phyloP scores from a whole-genome alignment of 2,329 filamentous ascomycete genomes.

The Fusarium pseudograminearum region DNA sequence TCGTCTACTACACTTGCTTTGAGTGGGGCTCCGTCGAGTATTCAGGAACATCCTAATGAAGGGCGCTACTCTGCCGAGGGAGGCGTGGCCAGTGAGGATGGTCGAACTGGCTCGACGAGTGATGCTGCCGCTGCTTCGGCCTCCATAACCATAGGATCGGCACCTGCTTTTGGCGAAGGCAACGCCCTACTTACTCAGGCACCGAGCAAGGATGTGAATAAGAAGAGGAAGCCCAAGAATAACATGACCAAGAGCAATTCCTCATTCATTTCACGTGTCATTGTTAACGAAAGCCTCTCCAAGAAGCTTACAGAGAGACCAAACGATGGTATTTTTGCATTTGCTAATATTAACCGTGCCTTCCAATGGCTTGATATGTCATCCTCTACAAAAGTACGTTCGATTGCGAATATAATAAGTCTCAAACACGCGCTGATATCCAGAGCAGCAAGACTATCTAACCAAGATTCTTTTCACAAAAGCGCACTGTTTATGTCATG shows the following conservation, averaged over 20 bases:
- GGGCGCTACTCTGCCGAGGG: constrained; percentile 70
- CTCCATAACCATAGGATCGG: constrained; percentile 57
- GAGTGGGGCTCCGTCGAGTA: constrained; percentile 60
- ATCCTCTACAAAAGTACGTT: constrained; percentile 72
- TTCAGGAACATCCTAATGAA: constrained; percentile 73
- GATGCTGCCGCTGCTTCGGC: constrained; percentile 59
- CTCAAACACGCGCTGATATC: constrained; percentile 43
- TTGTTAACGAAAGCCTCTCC: constrained; percentile 83
- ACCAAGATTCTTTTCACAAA: constrained; percentile 98
- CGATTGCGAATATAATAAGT: not conserved
- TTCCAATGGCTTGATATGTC: constrained; percentile 96
- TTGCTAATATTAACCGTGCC: constrained; percentile 94
- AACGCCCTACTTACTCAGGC: constrained; percentile 77
- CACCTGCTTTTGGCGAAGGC: constrained; percentile 85
- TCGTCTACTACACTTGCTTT: constrained; percentile 64
- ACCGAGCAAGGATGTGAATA: constrained; percentile 77
- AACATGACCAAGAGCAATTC: constrained; percentile 99
- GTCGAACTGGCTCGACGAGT: constrained; percentile 64
- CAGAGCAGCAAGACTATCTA: constrained; percentile 80
- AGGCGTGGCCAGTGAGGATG: constrained; percentile 68
- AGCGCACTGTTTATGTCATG: constrained; percentile 93
- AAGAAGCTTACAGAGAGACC: constrained; percentile 85
- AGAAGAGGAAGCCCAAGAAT: constrained; percentile 94
- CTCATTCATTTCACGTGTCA: constrained; percentile 96
- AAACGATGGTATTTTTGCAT: constrained; percentile 84